These are phyloP conservation scores for Metschnikowia bowlesiae DNA, from an alignment of 805 yeast genomes.

Conservation along the genomic window DNA sequence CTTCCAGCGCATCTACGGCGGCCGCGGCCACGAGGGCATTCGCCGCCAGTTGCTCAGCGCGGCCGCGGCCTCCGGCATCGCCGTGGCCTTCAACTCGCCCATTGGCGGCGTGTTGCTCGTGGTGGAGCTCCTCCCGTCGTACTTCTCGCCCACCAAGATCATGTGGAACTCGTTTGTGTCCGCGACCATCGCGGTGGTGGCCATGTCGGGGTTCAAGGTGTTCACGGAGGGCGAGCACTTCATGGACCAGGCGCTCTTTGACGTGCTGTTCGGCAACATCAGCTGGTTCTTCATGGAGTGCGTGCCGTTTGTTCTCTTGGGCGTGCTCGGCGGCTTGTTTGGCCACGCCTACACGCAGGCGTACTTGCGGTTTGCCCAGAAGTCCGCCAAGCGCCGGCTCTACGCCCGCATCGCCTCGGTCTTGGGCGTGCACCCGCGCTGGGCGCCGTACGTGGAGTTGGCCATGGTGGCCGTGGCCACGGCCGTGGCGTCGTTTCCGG, in stretches of 20 bases:
- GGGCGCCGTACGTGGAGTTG: conserved; percentile 45
- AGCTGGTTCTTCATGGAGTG: conserved; percentile 71
- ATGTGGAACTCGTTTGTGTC: conserved; percentile 85
- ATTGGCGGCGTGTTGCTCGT: conserved; percentile 84
- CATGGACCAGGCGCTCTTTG: conserved; percentile 48
- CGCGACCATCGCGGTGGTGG: conserved; percentile 67
- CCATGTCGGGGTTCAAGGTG: conserved; percentile 41
- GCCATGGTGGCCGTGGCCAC: conserved; percentile 47
- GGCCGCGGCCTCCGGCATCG: conserved; percentile 78
- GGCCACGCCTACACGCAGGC: conserved; percentile 52
- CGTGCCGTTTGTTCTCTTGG: conserved; percentile 67
- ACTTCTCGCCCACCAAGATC: conserved; percentile 55
- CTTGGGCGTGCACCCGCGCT: conserved; percentile 13
- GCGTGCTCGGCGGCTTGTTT: conserved; percentile 63
- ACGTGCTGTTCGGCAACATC: conserved; percentile 63
- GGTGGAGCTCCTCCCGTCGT: conserved; percentile 62
- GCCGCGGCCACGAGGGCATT: conserved; percentile 47
- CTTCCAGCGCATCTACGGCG: conserved; percentile 28
- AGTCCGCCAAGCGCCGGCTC: conserved; percentile 30
- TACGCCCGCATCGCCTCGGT: conserved; percentile 11
- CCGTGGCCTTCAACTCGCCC: conserved; percentile 83
- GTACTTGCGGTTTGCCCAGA: conserved; percentile 32
- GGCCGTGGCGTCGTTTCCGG: conserved; percentile 51
- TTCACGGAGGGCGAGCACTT: conserved; percentile 39
- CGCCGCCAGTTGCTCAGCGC: conserved; percentile 67